Percentiles rank a stretch among this genome's conserved stretches.
These are phyloP conservation scores for Hypomyces rosellus DNA, from an alignment of 2,329 filamentous ascomycete genomes.

Conservation along the genomic window DNA sequence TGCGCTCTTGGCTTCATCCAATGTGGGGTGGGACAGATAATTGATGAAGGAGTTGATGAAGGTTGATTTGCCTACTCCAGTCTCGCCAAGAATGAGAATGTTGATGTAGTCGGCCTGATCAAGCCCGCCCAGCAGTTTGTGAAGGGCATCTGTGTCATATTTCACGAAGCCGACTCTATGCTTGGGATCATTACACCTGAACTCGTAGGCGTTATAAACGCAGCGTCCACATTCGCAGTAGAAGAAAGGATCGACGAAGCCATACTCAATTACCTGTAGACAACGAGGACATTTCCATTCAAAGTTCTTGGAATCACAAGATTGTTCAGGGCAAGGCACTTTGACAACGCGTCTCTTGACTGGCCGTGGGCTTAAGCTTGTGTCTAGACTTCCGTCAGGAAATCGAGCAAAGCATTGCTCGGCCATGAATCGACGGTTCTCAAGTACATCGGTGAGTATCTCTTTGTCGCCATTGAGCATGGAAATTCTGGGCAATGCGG, in stretches of 20 bases:
- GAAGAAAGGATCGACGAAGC: conserved; percentile 16
- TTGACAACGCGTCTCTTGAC: conserved; percentile 22
- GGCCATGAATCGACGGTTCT: not conserved
- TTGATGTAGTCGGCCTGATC: conserved; percentile 26
- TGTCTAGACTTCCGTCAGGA: not conserved
- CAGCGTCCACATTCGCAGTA: conserved; percentile 33
- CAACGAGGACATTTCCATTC: conserved; percentile 13
- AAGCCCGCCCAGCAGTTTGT: not conserved
- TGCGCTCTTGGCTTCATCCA: conserved; percentile 29
- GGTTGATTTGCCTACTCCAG: conserved; percentile 43
- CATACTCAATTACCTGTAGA: conserved; percentile 6
- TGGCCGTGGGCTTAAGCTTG: not conserved
- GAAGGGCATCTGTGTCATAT: not conserved
- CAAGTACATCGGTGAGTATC: not conserved
- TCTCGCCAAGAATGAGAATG: conserved; percentile 41
- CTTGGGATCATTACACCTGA: conserved; percentile 23
- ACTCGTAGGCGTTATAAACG: conserved; percentile 20
- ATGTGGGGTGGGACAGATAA: conserved; percentile 31
- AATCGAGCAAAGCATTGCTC: conserved; percentile 7
- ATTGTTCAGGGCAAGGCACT: conserved; percentile 24
- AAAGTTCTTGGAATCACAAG: conserved; percentile 15
- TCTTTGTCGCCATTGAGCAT: not conserved
- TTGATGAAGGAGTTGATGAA: conserved; percentile 45
- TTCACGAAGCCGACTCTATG: conserved; percentile 19
- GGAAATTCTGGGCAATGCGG: not conserved